Conservation (phyloP, 1,284 basidiomycete species). For the Thecaphora thlaspeos region DNA sequence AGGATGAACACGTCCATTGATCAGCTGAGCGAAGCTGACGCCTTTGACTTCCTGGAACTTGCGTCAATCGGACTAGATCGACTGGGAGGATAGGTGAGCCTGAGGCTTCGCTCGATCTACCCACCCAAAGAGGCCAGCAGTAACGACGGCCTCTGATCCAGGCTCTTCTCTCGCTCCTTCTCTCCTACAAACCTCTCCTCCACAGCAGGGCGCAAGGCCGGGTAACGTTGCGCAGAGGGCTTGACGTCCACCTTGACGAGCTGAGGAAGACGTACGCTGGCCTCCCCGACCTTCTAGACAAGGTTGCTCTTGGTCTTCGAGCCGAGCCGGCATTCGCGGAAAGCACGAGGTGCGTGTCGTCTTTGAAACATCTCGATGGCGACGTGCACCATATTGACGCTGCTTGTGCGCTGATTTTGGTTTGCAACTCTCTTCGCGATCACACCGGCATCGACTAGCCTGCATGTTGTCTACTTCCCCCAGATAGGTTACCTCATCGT, state of each 20-base stretch:
- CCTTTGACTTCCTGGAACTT: too few species aligned
- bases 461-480: constrained; percentile 31
- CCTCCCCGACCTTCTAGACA: constrained; percentile 10
- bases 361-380: too few species aligned
- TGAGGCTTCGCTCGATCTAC: too few species aligned
- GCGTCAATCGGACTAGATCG: constrained; percentile 8
- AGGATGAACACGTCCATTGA: too few species aligned
- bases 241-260: constrained; percentile 26
- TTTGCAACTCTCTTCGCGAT: background rate
- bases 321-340: constrained; percentile 11
- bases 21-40: too few species aligned
- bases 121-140: too few species aligned
- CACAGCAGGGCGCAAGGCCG: constrained; percentile 18
- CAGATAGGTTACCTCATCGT: constrained; percentile 38
- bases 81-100: constrained; percentile 26
- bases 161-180: too few species aligned
- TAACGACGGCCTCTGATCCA: too few species aligned
- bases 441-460: constrained; percentile 2
- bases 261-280: constrained; percentile 6
- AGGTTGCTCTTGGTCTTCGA: constrained; percentile 15
- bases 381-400: too few species aligned
- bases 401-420: too few species aligned
- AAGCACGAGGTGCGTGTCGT: constrained; percentile 8
- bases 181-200: too few species aligned
- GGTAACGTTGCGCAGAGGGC: constrained; percentile 11